Base-by-base conservation (phyloP, 1,139 yeast genomes). In the Hansenula lynferdii region DNA sequence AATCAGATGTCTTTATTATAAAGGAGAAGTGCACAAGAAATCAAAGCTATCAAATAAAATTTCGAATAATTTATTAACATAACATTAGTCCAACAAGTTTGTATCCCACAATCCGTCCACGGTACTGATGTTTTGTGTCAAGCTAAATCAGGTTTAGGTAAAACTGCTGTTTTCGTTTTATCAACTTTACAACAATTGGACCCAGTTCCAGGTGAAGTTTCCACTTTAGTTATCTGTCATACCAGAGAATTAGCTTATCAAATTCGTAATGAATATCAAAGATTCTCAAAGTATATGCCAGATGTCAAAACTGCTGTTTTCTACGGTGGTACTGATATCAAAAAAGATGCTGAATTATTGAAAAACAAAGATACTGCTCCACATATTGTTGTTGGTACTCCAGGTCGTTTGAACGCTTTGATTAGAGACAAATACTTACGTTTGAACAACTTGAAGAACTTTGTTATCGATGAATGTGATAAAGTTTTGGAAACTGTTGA, bases 121-220 rank as follows among this genome's bases (percentile, higher is more conserved):
- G 98, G 98, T 62, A 90, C 96, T 48, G 98, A 92, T 61, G 97
- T 92, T 44, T 72, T 92, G 53, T 92, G 98, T 72, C 98, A 92
- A 73, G 98, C 98, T 65, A 92, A 92, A 74, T 92, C 98, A 35
- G 98, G 98, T 82, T 77, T 92, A 55, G 98, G 98, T 81, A 92
- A 92, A 68, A 92, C 98, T 43, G 98, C 98, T 37, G 98, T 92
- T 45, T 92, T 92, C 57, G 97, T 92, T 42, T 75, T 92, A 59
- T 87, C 97, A 20, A 90, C 98, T 44, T 76, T 92, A 61, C 97
- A 92, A 69, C 97, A 92, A 70, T 77, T 92, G 59, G 98, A 92
- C 60, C 97, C 98, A 38, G 89, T 92, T 50, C 89, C 95, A 45
- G 98, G 98, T 58, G 97, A 92, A 67, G 85, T 92, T 48, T 79